These are phyloP conservation scores for Septoria linicola DNA, from an alignment of 2,329 filamentous ascomycete species.

Conservation along the genomic window DNA sequence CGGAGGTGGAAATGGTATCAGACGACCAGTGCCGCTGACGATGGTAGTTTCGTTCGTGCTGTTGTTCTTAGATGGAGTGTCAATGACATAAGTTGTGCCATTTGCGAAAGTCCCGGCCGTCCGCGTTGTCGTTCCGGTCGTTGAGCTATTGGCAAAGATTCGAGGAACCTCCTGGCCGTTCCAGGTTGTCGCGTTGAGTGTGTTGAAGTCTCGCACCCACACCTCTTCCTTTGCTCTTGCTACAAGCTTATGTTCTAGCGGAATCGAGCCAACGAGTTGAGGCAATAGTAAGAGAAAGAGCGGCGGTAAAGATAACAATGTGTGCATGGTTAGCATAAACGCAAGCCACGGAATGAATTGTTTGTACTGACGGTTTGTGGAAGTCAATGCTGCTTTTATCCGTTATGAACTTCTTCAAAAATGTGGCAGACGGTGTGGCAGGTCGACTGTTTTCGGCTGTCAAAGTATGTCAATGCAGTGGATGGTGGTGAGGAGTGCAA, in stretches of 20 bases:
- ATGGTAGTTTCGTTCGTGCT: neutral
- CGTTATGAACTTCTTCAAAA: neutral
- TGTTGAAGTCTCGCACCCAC: slow-evolving; percentile 24
- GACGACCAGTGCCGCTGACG: slow-evolving; percentile 9
- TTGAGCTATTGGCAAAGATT: neutral
- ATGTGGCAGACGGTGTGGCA: slow-evolving; percentile 12
- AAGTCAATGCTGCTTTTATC: neutral
- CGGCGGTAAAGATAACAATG: slow-evolving; percentile 4
- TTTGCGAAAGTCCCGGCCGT: neutral
- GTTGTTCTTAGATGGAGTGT: neutral
- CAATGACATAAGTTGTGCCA: neutral
- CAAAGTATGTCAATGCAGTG: neutral
- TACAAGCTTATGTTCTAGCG: neutral
- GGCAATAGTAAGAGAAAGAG: slow-evolving; percentile 3
- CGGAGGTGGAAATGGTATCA: neutral
- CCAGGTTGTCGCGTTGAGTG: slow-evolving; percentile 26
- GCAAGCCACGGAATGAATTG: neutral
- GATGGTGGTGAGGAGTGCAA: neutral
- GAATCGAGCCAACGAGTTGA: neutral
- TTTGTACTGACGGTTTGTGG: slow-evolving; percentile 14
- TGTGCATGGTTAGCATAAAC: slow-evolving; percentile 18
- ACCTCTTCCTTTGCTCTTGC: slow-evolving; percentile 7
- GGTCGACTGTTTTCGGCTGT: neutral
- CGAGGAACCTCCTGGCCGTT: slow-evolving; percentile 2
- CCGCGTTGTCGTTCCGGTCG: neutral